Evolutionary conservation across 2,329 filamentous ascomycete species (phyloP), one percentile per base, ranked within the genome.

Genomic region (Chrysosporium keratinophilum): DNA sequence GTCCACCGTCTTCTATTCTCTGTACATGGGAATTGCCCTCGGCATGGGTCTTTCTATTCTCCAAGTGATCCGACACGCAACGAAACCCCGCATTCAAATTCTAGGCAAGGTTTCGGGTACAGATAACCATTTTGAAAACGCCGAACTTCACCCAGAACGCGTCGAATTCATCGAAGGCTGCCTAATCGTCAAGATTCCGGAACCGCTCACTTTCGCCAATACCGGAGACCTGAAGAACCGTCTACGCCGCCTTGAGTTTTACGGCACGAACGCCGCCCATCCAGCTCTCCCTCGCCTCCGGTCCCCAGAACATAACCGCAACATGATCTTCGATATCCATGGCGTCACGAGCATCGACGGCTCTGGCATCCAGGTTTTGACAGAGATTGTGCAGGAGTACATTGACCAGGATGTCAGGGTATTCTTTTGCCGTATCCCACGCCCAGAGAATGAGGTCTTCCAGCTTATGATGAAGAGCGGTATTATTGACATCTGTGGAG

Each of bases 261-360:
- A 97, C 64, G 93, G 93, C n/a, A 91, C 88, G 0, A 83, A 76
- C 44, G 76, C 79, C 51, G 88, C 87, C 0, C 93, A 97, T 63
- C 93, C 93, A 0, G 90, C 90, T 0, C 76, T 96, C 15, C 93
- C 93, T 0, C 80, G 87, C 2, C 76, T 95, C 12, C 79, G 90
- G 3, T 75, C 78, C 23, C 79, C 82, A n/a, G 85, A 91, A 57
- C 83, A 87, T 63, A 96, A 96, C 67, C 81, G 83, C 61, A 96
- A 95, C 65, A 78, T 98, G 68, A 89, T 98, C 58, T 97, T 98
- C 64, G 93, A 98, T 66, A 89, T 97, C 6, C 91, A 97, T 62
- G 93, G 93, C n/a, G 93, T 98, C 2, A 95, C 90, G 0, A 86
- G 85, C 28, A 83, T 98, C 62, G 93, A 98, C 66, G 93, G 89